These are phyloP conservation scores for Claviceps sp. DNA, from an alignment of 2,329 filamentous ascomycete genomes.

Conservation along the genomic window DNA sequence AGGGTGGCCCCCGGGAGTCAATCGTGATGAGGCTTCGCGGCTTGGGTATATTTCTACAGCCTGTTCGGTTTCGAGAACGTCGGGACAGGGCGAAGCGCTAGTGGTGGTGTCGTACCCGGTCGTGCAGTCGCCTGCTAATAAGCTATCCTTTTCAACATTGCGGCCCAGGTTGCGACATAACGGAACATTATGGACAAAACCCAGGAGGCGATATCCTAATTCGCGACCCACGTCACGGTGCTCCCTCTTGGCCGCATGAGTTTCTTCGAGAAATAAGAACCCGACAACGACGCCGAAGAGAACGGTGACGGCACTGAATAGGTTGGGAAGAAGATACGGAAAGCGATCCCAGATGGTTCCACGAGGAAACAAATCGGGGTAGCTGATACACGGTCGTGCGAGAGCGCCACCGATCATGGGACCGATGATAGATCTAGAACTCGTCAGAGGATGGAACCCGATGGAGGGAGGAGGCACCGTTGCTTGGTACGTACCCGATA, in stretches of 20 bases:
- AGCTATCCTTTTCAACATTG: constrained; percentile 44
- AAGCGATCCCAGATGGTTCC: constrained; percentile 73
- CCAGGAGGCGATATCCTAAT: constrained; percentile 57
- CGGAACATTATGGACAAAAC: constrained; percentile 21
- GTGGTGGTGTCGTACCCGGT: constrained; percentile 48
- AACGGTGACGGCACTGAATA: constrained; percentile 76
- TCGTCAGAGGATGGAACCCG: neutral
- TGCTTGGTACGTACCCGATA: constrained; percentile 50
- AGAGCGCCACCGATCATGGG: constrained; percentile 84
- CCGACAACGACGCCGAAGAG: constrained; percentile 64
- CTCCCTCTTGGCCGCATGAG: constrained; percentile 69
- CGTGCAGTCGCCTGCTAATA: constrained; percentile 47
- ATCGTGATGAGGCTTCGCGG: constrained; percentile 39
- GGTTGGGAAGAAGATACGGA: constrained; percentile 82
- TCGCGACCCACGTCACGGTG: constrained; percentile 64
- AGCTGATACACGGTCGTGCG: constrained; percentile 72
- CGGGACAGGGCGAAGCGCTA: neutral
- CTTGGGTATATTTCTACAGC: constrained; percentile 57
- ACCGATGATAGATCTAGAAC: constrained; percentile 67
- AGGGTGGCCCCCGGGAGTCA: constrained; percentile 20
- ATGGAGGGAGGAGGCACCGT: neutral
- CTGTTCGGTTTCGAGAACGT: constrained; percentile 31
- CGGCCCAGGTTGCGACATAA: constrained; percentile 23
- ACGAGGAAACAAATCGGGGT: constrained; percentile 57
- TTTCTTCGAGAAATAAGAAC: constrained; percentile 84